Evolutionary conservation across 805 yeast species (phyloP), one percentile per base, ranked within the genome.

Genomic region (Geotrichum ghanense): DNA sequence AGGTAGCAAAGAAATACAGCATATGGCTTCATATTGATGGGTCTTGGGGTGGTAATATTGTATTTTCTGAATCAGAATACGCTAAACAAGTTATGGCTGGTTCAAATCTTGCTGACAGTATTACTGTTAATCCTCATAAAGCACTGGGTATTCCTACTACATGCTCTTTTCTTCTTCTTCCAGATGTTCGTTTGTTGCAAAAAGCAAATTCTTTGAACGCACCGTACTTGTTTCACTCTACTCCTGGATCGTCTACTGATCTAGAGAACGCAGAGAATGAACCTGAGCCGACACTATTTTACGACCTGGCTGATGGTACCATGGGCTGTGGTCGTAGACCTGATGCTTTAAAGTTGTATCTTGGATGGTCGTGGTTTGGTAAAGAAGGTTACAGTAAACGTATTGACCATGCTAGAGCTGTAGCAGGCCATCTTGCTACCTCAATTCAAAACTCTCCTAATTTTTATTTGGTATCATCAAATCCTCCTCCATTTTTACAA

Each of bases 281-380:
- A 37, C 75, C 68, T 3, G 82, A 74, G 22, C 78, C 75, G 27
- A 66, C 56, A 22, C 75, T 71, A 45, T 69, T 73, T 61, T 82
- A 69, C 57, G 95, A 85, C 54, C 72, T 85, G 47, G 95, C 90
- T 0, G 90, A 83, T 60, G 94, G 92, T 12, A 86, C 95, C 2
- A 80, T 86, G 89, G 95, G 94, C 6, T 85, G 95, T 60, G 95
- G 95, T 12, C 75, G 95, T 54, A 72, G 95, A 46, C 78, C 92
- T 0, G 95, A 86, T 61, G 75, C 90, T 2, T 66, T 85, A 61
- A 85, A 85, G 63, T 70, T 86, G 56, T 85, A 81, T 60, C 61
- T 86, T 59, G 78, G 83, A 1, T 85, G 95, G 95, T 67, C 80
- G 49, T 86, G 81, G 68, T 86, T 80, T 56, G 95, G 95, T 2